Evolutionary conservation across 345 rosid species (phyloP).

Genomic region (Xanthoceras sorbifolium): DNA sequence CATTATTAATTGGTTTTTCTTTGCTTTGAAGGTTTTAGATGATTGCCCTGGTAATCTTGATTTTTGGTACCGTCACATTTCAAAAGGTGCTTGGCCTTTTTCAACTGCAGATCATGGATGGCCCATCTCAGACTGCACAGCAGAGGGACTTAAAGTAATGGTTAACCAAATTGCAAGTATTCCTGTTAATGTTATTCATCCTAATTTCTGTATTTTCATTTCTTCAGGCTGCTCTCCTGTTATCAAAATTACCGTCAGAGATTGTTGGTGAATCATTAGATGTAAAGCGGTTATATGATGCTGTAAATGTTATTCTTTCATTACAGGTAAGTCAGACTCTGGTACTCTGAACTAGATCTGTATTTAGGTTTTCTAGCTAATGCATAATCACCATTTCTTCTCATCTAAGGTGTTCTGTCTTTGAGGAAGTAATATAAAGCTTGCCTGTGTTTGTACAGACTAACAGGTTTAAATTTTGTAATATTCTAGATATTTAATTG

Average conservation of each 20-base stretch:
- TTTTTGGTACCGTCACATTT: constrained; percentile 92
- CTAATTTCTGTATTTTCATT: constrained; percentile 21
- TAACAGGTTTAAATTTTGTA: not conserved
- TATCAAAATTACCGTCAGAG: constrained; percentile 70
- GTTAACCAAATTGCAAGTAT: constrained; percentile 1
- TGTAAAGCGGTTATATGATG: constrained; percentile 63
- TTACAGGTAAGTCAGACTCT: constrained; percentile 61
- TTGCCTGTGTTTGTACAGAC: not conserved
- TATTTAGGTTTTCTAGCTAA: not conserved
- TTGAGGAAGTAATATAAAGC: not conserved
- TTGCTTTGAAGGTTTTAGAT: constrained; percentile 60
- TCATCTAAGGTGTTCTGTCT: not conserved
- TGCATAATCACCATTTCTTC: not conserved
- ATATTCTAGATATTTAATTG: not conserved
- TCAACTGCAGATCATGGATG: constrained; percentile 98
- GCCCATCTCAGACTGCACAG: constrained; percentile 96
- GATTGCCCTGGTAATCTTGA: constrained; percentile 85
- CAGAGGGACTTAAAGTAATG: constrained; percentile 90
- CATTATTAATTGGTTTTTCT: constrained; percentile 18
- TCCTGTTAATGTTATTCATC: constrained; percentile 7
- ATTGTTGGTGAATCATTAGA: constrained; percentile 82
- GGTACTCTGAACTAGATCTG: constrained; percentile 3
- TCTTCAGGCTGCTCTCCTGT: constrained; percentile 66
- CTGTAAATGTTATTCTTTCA: constrained; percentile 86
- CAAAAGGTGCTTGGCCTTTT: constrained; percentile 99